A percentile compares a stretch with the other conserved stretches of the same genome.
phyloP scores from a whole-genome alignment of 352 stramenopile species.

The Detonula confervacea region DNA sequence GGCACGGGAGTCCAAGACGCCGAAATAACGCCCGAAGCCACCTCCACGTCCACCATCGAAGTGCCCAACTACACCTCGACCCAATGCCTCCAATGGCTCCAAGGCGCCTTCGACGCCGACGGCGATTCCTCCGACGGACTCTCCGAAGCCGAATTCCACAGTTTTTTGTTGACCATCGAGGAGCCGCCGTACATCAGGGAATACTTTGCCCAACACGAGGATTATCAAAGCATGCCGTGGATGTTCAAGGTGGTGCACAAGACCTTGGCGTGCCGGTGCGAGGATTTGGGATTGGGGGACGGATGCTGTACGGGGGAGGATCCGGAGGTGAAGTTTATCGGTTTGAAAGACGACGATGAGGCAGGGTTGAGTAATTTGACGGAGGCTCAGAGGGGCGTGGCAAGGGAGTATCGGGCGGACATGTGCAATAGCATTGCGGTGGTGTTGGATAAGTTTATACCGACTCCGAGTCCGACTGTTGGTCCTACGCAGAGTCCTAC shows the following conservation, averaged over 20 bases:
- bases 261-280: slow-evolving; percentile 28
- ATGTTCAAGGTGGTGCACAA: slow-evolving; percentile 30
- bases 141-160: slow-evolving; percentile 16
- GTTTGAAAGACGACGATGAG: slow-evolving; percentile 18
- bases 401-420: background rate
- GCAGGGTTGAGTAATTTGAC: too few relatives aligned
- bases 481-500: background rate
- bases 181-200: slow-evolving; percentile 17
- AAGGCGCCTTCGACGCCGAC: background rate
- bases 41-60: too few relatives aligned
- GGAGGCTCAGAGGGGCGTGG: background rate
- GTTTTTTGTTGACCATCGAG: slow-evolving; percentile 13
- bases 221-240: slow-evolving; percentile 22
- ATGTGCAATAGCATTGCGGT: background rate
- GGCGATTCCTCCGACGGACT: slow-evolving; percentile 18
- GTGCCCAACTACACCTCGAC: background rate
- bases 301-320: slow-evolving; percentile 23
- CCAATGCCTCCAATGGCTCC: slow-evolving; percentile 23
- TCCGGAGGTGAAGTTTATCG: slow-evolving; percentile 11
- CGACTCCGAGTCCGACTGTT: background rate
- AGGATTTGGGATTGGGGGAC: slow-evolving; percentile 16
- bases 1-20: too few relatives aligned
- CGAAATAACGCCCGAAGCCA: too few relatives aligned
- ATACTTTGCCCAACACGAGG: slow-evolving; percentile 6
- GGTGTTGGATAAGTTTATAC: background rate